A percentile compares a stretch with the other conserved stretches of the same genome.
These are phyloP conservation scores for Stromatinia cepivora DNA, from an alignment of 2,329 filamentous ascomycete species.

Conservation along the genomic window DNA sequence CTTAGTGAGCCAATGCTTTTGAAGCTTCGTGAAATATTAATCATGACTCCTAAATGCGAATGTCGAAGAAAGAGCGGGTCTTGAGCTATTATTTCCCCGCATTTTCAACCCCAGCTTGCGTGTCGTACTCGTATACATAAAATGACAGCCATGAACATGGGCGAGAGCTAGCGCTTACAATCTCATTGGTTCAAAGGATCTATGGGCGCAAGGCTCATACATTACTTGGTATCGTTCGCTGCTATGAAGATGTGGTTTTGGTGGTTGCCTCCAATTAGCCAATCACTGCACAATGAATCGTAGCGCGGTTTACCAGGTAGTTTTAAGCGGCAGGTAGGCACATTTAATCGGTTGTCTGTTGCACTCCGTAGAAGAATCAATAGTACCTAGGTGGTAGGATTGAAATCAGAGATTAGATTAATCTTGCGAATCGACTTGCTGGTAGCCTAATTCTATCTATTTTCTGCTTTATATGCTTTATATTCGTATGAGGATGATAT, in stretches of 20 bases:
- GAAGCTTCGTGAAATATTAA: background rate
- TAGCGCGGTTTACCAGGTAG: conserved; percentile 16
- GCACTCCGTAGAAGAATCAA: conserved; percentile 8
- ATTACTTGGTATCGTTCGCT: conserved; percentile 1
- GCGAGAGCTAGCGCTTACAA: conserved; percentile 1
- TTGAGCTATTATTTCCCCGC: conserved; percentile 18
- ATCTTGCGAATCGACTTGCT: background rate
- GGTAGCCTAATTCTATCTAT: background rate
- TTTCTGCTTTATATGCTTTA: background rate
- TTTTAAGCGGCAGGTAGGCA: conserved; percentile 14
- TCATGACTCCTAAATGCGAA: background rate
- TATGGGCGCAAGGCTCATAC: background rate
- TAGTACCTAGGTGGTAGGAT: conserved; percentile 1
- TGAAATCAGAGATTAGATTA: background rate
- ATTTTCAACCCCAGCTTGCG: conserved; percentile 21
- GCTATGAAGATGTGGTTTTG: conserved; percentile 11
- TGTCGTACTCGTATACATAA: background rate
- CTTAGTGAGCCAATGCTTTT: background rate
- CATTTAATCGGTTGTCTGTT: conserved; percentile 8
- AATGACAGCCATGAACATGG: conserved; percentile 18
- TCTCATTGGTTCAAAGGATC: background rate
- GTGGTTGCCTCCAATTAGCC: background rate
- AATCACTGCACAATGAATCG: background rate
- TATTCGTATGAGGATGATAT: background rate
- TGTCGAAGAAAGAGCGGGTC: background rate